Percentiles rank a stretch among this genome's conserved stretches.
Conservation (phyloP, 2,329 filamentous ascomycete species). For the Talaromyces piceae region DNA sequence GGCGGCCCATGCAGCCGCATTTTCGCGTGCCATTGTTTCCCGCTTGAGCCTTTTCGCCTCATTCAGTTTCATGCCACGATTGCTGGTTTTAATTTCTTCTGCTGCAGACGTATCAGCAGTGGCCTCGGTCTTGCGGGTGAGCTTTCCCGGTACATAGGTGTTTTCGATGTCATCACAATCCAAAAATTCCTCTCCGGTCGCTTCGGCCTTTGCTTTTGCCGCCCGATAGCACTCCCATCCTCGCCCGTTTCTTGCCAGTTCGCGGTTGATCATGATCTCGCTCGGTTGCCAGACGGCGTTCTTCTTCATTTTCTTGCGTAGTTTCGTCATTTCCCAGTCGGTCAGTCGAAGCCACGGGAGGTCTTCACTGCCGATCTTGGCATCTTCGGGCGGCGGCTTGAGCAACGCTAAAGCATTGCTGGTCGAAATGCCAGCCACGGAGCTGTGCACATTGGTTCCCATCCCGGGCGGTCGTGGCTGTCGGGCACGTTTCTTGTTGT, state of each 20-base stretch:
- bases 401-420: slow-evolving; percentile 54
- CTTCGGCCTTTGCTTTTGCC: slow-evolving; percentile 45
- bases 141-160: slow-evolving; percentile 30
- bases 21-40: slow-evolving; percentile 43
- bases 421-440: slow-evolving; percentile 51
- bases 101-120: slow-evolving; percentile 27
- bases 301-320: slow-evolving; percentile 64
- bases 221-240: slow-evolving; percentile 44
- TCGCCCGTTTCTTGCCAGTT: slow-evolving; percentile 53
- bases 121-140: slow-evolving; percentile 35
- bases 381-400: slow-evolving; percentile 53
- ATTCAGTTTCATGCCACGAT: slow-evolving; percentile 54
- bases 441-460: slow-evolving; percentile 49
- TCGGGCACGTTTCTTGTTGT: slow-evolving; percentile 30
- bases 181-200: slow-evolving; percentile 47
- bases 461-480: slow-evolving; percentile 16
- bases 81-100: slow-evolving; percentile 47
- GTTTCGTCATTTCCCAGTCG: slow-evolving; percentile 59
- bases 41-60: slow-evolving; percentile 56
- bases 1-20: slow-evolving; percentile 36
- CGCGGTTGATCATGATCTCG: slow-evolving; percentile 58
- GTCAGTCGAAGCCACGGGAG: slow-evolving; percentile 58
- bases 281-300: slow-evolving; percentile 63
- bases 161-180: slow-evolving; percentile 46
- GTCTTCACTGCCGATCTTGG: slow-evolving; percentile 52